These are phyloP conservation scores for Phytophthora podocarpi DNA, from an alignment of 352 stramenopile species.

Conservation along the genomic window DNA sequence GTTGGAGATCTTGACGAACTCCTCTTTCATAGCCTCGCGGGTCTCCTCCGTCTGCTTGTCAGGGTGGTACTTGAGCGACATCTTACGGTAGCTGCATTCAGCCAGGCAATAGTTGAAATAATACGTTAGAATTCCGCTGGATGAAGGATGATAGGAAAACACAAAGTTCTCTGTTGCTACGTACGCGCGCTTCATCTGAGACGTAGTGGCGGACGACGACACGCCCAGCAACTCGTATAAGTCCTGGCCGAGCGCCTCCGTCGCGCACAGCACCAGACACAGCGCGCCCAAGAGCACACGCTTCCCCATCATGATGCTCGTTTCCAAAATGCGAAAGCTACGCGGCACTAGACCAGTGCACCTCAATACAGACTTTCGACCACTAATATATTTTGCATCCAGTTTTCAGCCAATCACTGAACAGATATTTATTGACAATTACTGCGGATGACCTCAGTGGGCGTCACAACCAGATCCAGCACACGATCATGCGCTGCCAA, in stretches of 20 bases:
- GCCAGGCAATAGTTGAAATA: neutral
- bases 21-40: conserved; percentile 61
- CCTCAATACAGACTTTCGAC: conserved; percentile 3
- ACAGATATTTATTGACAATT: conserved; percentile 14
- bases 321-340: conserved; percentile 14
- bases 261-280: conserved; percentile 48
- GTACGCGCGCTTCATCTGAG: conserved; percentile 79
- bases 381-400: conserved; percentile 10
- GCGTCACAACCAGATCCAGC: conserved; percentile 74
- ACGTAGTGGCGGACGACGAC: conserved; percentile 45
- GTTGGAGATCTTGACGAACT: conserved; percentile 84
- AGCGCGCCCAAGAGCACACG: conserved; percentile 40
- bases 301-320: conserved; percentile 25
- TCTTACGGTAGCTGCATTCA: conserved; percentile 90
- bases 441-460: conserved; percentile 53
- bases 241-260: conserved; percentile 51
- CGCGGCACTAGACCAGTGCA: conserved; percentile 5
- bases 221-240: conserved; percentile 77
- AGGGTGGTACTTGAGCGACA: conserved; percentile 95
- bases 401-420: conserved; percentile 15
- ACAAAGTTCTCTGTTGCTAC: conserved; percentile 11
- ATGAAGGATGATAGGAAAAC: neutral
- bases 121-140: neutral
- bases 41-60: conserved; percentile 90
- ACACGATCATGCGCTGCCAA: conserved; percentile 64